Base-by-base conservation (phyloP, 2,329 filamentous ascomycete species). In the Verticillium dahliae region DNA sequence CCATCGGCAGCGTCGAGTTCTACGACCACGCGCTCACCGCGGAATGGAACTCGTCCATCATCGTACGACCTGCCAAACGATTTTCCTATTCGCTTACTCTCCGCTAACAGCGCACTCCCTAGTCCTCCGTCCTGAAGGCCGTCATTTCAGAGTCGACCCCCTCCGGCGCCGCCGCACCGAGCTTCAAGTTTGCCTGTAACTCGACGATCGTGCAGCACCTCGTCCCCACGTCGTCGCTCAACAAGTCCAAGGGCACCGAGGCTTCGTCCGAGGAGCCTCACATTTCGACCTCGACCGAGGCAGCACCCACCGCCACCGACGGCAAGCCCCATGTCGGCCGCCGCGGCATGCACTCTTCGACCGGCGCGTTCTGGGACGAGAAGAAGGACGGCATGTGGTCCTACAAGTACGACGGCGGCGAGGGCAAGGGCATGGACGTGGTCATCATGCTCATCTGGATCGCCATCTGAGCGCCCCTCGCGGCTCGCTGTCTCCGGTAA, bases 151-250 rank as follows among this genome's bases (percentile, higher is more conserved):
- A 93, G 73, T 87, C 89, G 58, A 86, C 84, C 18, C 82, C 85
- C 18, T 74, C 81, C 57, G 77, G 81, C 64, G 79, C 81, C 63
- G 76, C 81, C 34, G 79, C 85, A 33, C 89, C 90, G 5, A 76
- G 80, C 15, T 97, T 88, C 85, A 98, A 98, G 78, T 98, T 94
- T 79, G 91, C 92, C 69, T 92, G 96, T 79, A 98, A 97, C 83
- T 96, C 91, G 81, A 98, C 94, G 67, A 97, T 98, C 73, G 96
- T 98, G 69, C 94, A 99, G 81, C 94, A 98, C 80, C 82, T 94
- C 38, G 85, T 89, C 22, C 85, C 89, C 60, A 88, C 85, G 13
- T 84, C 85, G 35, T 79, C 85, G 61, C 78, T 87, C 58, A 88
- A 85, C 77, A 86, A 85, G 76, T 73, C 85, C 64, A 80, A 81